Conservation (phyloP, 768 basidiomycete genomes). For the Mycena polygramma region DNA sequence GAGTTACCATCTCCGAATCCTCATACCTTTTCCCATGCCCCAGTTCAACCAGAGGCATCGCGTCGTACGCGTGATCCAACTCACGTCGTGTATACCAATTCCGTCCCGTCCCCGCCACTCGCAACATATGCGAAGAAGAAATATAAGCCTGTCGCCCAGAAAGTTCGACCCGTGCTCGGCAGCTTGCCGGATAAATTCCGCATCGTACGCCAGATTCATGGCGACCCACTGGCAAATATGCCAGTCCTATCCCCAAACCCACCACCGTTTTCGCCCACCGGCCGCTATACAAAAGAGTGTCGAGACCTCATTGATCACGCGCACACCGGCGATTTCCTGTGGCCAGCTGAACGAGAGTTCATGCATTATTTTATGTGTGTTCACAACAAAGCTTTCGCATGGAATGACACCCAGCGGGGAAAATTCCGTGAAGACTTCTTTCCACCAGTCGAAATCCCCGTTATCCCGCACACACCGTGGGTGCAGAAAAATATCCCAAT, state of each 20-base stretch:
- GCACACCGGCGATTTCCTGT: conserved; percentile 35
- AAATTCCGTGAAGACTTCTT: conserved; percentile 40
- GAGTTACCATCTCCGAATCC: background rate
- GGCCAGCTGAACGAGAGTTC: conserved; percentile 32
- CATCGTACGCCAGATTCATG: conserved; percentile 32
- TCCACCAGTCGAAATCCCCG: too few relatives aligned
- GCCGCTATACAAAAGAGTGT: conserved; percentile 33
- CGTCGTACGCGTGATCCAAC: background rate
- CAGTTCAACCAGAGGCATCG: conserved; percentile 10
- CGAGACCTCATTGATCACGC: conserved; percentile 14
- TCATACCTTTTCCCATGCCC: background rate
- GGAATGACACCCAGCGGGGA: conserved; percentile 37
- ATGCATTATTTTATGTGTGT: conserved; percentile 35
- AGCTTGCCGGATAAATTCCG: conserved; percentile 38
- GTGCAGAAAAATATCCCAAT: conserved; percentile 37
- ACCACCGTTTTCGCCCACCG: conserved; percentile 20
- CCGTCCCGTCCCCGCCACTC: background rate
- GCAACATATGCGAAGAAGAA: conserved; percentile 26
- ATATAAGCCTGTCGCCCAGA: conserved; percentile 41
- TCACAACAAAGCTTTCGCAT: conserved; percentile 37
- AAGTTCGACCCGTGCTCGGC: conserved; percentile 34
- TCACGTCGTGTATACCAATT: background rate
- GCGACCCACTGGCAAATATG: conserved; percentile 39
- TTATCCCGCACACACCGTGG: conserved; percentile 42
- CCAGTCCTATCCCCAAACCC: conserved; percentile 29